Base-by-base conservation (phyloP, 2,329 filamentous ascomycete species). In the Apiospora malaysiana region DNA sequence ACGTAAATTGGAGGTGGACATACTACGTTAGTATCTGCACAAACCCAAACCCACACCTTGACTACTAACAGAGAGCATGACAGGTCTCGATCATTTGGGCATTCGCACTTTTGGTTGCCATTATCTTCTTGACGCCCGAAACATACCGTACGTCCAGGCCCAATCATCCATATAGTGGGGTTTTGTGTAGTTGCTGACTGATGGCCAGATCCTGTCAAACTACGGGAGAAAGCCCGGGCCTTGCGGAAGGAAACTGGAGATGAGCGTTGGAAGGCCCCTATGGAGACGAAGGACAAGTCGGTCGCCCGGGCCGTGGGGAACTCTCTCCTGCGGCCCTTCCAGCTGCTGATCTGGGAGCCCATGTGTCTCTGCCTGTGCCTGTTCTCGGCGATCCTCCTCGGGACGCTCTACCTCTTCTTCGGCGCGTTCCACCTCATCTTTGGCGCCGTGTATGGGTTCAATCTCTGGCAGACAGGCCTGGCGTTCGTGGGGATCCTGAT, bases 341-440 rank as follows among this genome's bases (percentile, higher is more conserved):
- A 96, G 81, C 88, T 98, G 7, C 86, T 98, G 70, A 81, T 91
- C 68, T 88, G 93, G 69, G 94, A 97, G 83, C 93, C 93, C 74
- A 98, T 97, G 94, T 93, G 91, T 72, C 84, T 96, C 71, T 90
- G 90, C 75, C 89, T 98, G 37, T 96, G 94, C 81, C 82, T 96
- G 27, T 93, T 95, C 76, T 93, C 93, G 0, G 94, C 94, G 49
- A 89, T 98, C 69, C 84, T 97, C n/a, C 85, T 97, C 9, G 95
- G 94, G 6, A 92, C 97, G 63, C 83, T 97, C 2, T 97, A 97
- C 79, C 89, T 97, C 49, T 97, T 97, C 84, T 97, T 97, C 79
- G 94, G 94, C 25, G 94, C 94, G 0, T 97, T 97, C 77, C 89
- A 92, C 6, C 84, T 97, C 63, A 90, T 97, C 21, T 97, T 97